These are phyloP conservation scores for Leccinum truebloodii DNA, from an alignment of 768 basidiomycete species.

Conservation along the genomic window DNA sequence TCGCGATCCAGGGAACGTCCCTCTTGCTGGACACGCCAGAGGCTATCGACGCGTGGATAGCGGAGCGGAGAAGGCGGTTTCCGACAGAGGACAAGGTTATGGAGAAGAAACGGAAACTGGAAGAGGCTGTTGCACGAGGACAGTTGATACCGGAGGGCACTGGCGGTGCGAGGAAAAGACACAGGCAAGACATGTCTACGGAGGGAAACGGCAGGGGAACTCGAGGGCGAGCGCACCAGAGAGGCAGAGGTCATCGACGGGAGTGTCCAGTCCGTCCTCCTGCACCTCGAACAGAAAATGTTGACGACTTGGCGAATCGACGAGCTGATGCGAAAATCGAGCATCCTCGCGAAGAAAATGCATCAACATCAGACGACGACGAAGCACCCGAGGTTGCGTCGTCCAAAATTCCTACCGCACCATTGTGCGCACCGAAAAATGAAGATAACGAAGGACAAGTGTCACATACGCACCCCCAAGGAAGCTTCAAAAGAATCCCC, in stretches of 20 bases:
- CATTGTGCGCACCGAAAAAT: conserved; percentile 6
- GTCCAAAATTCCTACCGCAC: conserved; percentile 43
- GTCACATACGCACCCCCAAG: conserved; percentile 6
- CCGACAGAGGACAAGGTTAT: conserved; percentile 68
- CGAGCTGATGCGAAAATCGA: background rate
- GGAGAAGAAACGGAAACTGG: conserved; percentile 79
- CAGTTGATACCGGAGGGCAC: conserved; percentile 58
- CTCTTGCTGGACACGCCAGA: conserved; percentile 80
- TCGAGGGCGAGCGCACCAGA: conserved; percentile 16
- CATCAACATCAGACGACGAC: conserved; percentile 39
- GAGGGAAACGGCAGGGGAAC: conserved; percentile 7
- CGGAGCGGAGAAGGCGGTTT: conserved; percentile 84
- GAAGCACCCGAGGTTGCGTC: conserved; percentile 58
- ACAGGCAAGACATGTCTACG: conserved; percentile 28
- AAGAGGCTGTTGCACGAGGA: conserved; percentile 80
- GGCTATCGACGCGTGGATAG: conserved; percentile 81
- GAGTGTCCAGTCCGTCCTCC: conserved; percentile 7
- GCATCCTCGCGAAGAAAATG: conserved; percentile 10
- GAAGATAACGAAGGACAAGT: conserved; percentile 7
- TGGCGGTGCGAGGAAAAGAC: conserved; percentile 44
- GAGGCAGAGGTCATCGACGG: conserved; percentile 36
- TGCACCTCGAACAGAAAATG: background rate
- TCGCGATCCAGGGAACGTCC: conserved; percentile 79
- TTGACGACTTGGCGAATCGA: background rate
- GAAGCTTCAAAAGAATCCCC: conserved; percentile 25